Evolutionary conservation across 345 rosid genomes (phyloP).

Genomic region (Murraya koenigii): DNA sequence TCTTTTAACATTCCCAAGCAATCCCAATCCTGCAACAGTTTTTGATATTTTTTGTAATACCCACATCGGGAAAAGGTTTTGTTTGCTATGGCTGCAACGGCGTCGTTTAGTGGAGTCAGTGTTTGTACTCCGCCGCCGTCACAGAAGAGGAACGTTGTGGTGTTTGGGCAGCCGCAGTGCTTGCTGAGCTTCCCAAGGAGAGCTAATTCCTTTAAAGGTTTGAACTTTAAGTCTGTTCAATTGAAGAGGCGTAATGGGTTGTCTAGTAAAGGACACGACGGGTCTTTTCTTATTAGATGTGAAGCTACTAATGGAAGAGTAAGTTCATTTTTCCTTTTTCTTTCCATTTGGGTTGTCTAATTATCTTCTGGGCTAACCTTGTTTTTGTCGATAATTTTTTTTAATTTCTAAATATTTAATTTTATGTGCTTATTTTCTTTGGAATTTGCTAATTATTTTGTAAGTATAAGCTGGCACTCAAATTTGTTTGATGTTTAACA

Average conservation of each 20-base stretch:
- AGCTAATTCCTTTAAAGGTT: conserved; percentile 29
- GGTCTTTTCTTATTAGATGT: conserved; percentile 52
- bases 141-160: conserved; percentile 15
- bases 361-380: not conserved
- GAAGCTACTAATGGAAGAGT: conserved; percentile 74
- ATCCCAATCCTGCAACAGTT: not conserved
- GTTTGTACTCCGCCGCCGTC: conserved; percentile 1
- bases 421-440: not conserved
- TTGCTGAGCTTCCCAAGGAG: conserved; percentile 42
- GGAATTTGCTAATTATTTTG: not conserved
- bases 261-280: conserved; percentile 31
- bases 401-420: not conserved
- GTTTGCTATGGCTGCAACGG: conserved; percentile 33
- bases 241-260: conserved; percentile 32
- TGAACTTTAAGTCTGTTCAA: conserved; percentile 24
- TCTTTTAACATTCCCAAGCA: conserved; percentile 30
- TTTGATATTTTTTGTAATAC: not conserved
- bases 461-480: not conserved
- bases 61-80: not conserved
- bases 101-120: conserved; percentile 37
- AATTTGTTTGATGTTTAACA: not conserved
- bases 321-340: not conserved
- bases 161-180: conserved; percentile 34
- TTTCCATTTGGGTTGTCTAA: not conserved
- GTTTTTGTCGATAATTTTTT: not conserved